Percentiles rank a stretch among this genome's conserved stretches.
These are phyloP conservation scores for Puccinellia tenuiflora DNA, from an alignment of 176 grass and related monocot species.

Conservation along the genomic window DNA sequence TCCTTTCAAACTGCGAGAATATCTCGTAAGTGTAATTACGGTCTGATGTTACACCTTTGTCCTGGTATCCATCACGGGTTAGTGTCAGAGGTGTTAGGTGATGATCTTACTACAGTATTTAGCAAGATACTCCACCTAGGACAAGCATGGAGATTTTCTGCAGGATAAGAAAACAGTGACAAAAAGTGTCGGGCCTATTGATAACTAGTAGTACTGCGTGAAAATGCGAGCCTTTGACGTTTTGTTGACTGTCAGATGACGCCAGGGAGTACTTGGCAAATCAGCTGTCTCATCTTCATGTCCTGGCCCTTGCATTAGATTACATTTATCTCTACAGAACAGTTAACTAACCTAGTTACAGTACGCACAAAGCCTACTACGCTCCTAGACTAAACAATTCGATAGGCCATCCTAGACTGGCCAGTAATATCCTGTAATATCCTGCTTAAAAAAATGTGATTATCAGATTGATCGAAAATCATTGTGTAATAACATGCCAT, in stretches of 20 bases:
- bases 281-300: conserved; percentile 20
- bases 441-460: not conserved
- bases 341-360: not conserved
- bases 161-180: not conserved
- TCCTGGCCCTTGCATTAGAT: conserved; percentile 1
- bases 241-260: conserved; percentile 25
- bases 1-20: not conserved
- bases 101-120: not conserved
- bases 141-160: not conserved
- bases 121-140: not conserved
- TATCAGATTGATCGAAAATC: not conserved
- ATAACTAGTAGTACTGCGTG: not conserved
- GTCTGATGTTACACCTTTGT: conserved; percentile 13
- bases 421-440: not conserved
- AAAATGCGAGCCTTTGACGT: conserved; percentile 23
- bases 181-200: not conserved
- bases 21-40: not conserved
- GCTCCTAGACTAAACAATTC: not conserved
- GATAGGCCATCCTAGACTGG: not conserved
- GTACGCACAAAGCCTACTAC: conserved; percentile 25
- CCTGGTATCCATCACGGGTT: not conserved
- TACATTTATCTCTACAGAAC: not conserved
- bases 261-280: not conserved
- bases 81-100: not conserved
- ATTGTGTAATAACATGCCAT: not conserved